Evolutionary conservation across 176 grass and related monocot species (phyloP).

Genomic region (Musa itinerans): DNA sequence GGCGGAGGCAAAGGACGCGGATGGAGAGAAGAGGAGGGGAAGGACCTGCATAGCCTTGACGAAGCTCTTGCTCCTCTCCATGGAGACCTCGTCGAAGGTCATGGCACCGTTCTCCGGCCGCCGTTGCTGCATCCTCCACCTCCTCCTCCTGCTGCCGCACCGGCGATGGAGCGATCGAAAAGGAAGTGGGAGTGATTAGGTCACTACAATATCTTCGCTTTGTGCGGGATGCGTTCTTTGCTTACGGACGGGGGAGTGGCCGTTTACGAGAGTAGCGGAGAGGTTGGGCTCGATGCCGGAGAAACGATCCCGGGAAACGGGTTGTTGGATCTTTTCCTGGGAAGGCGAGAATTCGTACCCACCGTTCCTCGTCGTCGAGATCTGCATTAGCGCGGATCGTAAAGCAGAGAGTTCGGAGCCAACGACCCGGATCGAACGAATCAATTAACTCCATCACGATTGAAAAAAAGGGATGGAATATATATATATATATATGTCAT

Average conservation of each 20-base stretch:
- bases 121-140: slow-evolving; percentile 29
- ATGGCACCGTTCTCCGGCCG: slow-evolving; percentile 25
- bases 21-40: slow-evolving; percentile 3
- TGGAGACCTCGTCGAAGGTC: slow-evolving; percentile 90
- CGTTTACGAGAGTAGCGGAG: neutral
- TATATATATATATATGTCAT: no score
- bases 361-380: neutral
- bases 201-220: neutral
- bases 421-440: neutral
- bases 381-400: neutral
- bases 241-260: neutral
- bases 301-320: neutral
- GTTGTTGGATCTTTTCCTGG: neutral
- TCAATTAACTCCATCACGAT: no score
- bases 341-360: neutral
- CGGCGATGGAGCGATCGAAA: neutral
- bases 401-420: neutral
- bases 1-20: neutral
- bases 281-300: neutral
- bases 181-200: neutral
- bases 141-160: neutral
- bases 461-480: no score
- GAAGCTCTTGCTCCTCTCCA: slow-evolving; percentile 98
- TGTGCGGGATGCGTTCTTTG: no score
- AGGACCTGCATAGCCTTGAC: slow-evolving; percentile 77